These are phyloP conservation scores for Quercus engelmannii DNA, from an alignment of 306 rosid genomes.

Conservation along the genomic window DNA sequence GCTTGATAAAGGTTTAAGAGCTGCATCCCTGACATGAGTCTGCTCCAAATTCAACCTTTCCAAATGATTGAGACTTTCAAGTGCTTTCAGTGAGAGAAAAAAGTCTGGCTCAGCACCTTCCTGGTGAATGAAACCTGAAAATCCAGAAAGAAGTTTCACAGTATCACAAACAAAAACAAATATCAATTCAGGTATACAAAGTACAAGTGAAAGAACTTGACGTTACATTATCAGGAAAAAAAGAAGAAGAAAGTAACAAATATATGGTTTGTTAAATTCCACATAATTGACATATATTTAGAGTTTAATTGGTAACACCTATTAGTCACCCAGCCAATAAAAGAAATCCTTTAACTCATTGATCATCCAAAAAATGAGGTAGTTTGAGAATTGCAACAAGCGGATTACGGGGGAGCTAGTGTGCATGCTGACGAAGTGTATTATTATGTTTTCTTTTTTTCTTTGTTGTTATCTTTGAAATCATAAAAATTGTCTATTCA, in stretches of 20 bases:
- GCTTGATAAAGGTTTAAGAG: conserved; percentile 46
- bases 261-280: background rate
- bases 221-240: background rate
- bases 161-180: background rate
- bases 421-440: background rate
- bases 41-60: conserved; percentile 66
- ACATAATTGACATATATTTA: background rate
- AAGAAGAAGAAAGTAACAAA: background rate
- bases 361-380: background rate
- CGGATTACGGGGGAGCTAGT: background rate
- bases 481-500: no score
- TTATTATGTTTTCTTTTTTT: no score
- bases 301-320: background rate
- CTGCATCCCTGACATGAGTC: conserved; percentile 57
- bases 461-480: no score
- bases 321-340: background rate
- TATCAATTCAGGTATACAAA: background rate
- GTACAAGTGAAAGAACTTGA: background rate
- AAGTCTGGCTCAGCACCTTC: conserved; percentile 20
- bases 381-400: background rate
- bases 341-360: background rate
- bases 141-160: conserved; percentile 6
- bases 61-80: conserved; percentile 53
- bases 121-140: conserved; percentile 51
- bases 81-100: conserved; percentile 40